phyloP scores from a whole-genome alignment of 306 rosid genomes.

The Trifolium pratense region DNA sequence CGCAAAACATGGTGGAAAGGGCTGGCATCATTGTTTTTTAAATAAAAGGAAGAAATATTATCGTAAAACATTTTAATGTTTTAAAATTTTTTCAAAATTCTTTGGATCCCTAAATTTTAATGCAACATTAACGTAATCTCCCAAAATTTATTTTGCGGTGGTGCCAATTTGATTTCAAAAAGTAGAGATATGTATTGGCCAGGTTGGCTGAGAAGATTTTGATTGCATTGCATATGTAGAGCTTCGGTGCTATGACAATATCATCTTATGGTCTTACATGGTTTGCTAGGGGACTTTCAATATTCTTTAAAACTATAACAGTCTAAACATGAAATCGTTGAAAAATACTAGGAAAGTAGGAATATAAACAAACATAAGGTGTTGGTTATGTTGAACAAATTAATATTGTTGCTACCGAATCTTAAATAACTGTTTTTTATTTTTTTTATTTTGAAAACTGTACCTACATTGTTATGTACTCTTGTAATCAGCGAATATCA shows the following conservation, averaged over 20 bases:
- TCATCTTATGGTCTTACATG: conserved; percentile 11
- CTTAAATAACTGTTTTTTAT: background rate
- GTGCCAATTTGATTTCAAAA: conserved; percentile 14
- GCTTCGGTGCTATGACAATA: conserved; percentile 4
- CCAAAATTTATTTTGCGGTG: background rate
- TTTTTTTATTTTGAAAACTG: background rate
- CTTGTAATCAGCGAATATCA: background rate
- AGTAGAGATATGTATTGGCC: background rate
- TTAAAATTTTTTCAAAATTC: background rate
- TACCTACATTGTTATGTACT: conserved; percentile 8
- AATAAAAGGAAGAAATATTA: background rate
- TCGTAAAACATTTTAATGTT: conserved; percentile 1
- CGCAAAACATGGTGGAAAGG: background rate
- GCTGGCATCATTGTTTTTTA: background rate
- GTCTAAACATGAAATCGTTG: conserved; percentile 16
- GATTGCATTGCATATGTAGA: conserved; percentile 1
- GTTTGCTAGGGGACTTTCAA: background rate
- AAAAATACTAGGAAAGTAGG: background rate
- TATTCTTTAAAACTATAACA: conserved; percentile 15
- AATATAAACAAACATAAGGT: conserved; percentile 9
- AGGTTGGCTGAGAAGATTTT: background rate
- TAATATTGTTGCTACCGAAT: background rate
- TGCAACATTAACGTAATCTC: background rate
- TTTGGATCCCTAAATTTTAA: background rate
- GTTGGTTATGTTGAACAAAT: background rate